A percentile compares a stretch with the other conserved stretches of the same genome.
Evolutionary conservation across 805 yeast genomes (phyloP).

Genomic region (Kluyveromyces dobzhanskii): DNA sequence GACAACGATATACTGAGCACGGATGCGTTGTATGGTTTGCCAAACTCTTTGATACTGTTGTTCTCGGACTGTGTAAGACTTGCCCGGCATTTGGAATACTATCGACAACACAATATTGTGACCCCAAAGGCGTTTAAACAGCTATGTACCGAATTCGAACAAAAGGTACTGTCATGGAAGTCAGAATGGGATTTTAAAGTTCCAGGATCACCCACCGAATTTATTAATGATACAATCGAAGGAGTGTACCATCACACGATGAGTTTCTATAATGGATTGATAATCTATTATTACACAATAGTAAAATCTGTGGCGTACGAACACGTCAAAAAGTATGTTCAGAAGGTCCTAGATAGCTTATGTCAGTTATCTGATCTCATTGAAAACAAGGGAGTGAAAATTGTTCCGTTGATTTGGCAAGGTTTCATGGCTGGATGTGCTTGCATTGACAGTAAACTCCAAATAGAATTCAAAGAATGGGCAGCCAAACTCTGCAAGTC

Average conservation of each 20-base stretch:
- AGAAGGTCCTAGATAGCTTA: slow-evolving; percentile 52
- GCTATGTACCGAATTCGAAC: slow-evolving; percentile 34
- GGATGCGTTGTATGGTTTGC: slow-evolving; percentile 77
- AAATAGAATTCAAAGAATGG: slow-evolving; percentile 66
- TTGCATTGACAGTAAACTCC: slow-evolving; percentile 49
- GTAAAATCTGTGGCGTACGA: slow-evolving; percentile 47
- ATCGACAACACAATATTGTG: slow-evolving; percentile 19
- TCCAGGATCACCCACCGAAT: slow-evolving; percentile 16
- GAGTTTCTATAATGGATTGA: slow-evolving; percentile 67
- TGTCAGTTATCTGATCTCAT: slow-evolving; percentile 53
- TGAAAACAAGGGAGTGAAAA: slow-evolving; percentile 40
- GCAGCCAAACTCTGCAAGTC: slow-evolving; percentile 37
- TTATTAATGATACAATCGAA: slow-evolving; percentile 38
- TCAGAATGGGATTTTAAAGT: slow-evolving; percentile 61
- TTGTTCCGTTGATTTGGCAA: slow-evolving; percentile 79
- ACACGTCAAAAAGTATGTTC: slow-evolving; percentile 54
- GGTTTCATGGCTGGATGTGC: slow-evolving; percentile 86
- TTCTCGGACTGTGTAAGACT: slow-evolving; percentile 67
- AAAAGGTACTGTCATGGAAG: slow-evolving; percentile 53
- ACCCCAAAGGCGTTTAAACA: slow-evolving; percentile 19
- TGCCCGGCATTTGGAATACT: slow-evolving; percentile 52
- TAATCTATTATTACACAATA: slow-evolving; percentile 63
- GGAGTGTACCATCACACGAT: slow-evolving; percentile 73
- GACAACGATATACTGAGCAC: slow-evolving; percentile 58
- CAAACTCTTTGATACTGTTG: slow-evolving; percentile 65